A percentile compares a stretch with the other conserved stretches of the same genome.
These are phyloP conservation scores for Inga leiocalycina DNA, from an alignment of 306 rosid genomes.

Conservation along the genomic window DNA sequence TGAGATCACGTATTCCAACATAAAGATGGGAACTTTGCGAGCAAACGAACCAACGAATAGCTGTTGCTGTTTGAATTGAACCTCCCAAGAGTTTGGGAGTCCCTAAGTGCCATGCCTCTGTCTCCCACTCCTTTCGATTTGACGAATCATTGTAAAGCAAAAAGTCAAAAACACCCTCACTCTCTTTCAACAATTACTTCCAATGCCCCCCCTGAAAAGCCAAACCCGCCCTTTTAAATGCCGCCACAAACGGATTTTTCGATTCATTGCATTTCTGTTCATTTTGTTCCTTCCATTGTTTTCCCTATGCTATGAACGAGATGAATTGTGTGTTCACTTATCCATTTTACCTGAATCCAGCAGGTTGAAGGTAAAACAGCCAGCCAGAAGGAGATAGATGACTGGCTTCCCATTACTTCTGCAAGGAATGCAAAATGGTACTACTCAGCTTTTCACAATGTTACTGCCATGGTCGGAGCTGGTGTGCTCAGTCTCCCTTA, in stretches of 20 bases:
- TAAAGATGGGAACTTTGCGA: neutral
- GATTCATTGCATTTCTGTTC: conserved; percentile 36
- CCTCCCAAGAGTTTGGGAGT: conserved; percentile 22
- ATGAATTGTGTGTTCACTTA: conserved; percentile 9
- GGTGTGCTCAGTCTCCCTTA: conserved; percentile 82
- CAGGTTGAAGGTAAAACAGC: conserved; percentile 37
- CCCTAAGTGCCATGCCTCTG: neutral
- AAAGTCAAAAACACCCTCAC: neutral
- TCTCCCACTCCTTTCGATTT: neutral
- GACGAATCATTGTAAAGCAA: neutral
- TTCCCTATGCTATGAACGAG: conserved; percentile 10
- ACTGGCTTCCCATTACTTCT: conserved; percentile 86
- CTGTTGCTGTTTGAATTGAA: neutral
- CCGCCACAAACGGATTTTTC: neutral
- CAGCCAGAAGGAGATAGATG: conserved; percentile 56
- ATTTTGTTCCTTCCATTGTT: neutral
- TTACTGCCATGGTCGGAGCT: conserved; percentile 93
- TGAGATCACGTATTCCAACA: neutral
- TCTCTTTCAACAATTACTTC: neutral
- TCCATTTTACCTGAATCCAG: conserved; percentile 11
- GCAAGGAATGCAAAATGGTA: conserved; percentile 89
- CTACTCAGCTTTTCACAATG: conserved; percentile 87
- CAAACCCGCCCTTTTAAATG: neutral
- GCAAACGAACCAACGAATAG: neutral
- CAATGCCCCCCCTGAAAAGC: neutral